Base-by-base conservation (phyloP, 345 rosid species). In the Moricandia moricandioides region DNA sequence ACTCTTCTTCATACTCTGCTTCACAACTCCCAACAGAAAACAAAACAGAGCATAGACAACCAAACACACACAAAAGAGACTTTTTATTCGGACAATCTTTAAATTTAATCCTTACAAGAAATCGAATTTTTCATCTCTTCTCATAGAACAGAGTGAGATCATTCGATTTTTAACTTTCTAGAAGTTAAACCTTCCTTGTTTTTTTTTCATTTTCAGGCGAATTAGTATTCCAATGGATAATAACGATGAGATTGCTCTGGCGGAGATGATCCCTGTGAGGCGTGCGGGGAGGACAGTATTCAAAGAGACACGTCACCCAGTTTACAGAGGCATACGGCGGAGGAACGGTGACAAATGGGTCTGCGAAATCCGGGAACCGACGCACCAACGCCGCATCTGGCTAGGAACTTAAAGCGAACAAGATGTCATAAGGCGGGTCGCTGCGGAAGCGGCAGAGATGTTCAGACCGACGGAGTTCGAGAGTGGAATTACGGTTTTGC, bases 261-360 rank as follows among this genome's bases (percentile, higher is more conserved):
- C 93, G 13, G 81, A 83, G 39, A 84, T 79, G 84, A 78, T 68
- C 65, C 93, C 93, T 0, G 86, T 86, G 87, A 88, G 75, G 78
- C 83, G 89, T 8, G 89, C 93, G 0, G 93, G 91, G 14, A 9
- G 96, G 49, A 85, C 61, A 67, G 67, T 86, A 3, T 90, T 86
- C 61, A 84, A 84, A 55, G 91, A 90, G 81, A 90, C 96, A 2
- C 86, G 96, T 3, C 96, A 90, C 35, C 96, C 96, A 0, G 75
- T 90, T 58, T 90, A 69, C 66, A 83, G 93, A 73, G 96, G 96
- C 0, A 85, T 88, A 8, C 65, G 96, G 5, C 71, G 52, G 18
- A 80, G 93, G 61, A 87, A 90, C 60, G 84, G 77, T 0, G 74
- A 84, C 69, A 90, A 84, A 66, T 90, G 96, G 96, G 96, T 90